Evolutionary conservation across 2,329 filamentous ascomycete species (phyloP).

Genomic region (Pseudogymnoascus sp.): DNA sequence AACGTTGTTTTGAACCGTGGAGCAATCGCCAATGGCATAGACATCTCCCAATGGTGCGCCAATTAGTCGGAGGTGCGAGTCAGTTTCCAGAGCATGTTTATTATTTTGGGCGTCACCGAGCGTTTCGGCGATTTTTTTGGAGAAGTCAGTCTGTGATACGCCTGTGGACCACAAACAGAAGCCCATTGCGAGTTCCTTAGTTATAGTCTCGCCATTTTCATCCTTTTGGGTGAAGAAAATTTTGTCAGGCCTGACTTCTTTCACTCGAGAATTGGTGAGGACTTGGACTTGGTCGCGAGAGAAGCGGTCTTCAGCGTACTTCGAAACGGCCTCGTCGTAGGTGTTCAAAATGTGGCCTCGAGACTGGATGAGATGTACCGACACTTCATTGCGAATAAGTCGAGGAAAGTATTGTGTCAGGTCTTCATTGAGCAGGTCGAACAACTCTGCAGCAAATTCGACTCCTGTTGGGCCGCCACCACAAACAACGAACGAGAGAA

Average conservation of each 20-base stretch:
- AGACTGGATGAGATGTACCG: constrained; percentile 93
- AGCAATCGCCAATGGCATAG: constrained; percentile 92
- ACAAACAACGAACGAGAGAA: constrained; percentile 92
- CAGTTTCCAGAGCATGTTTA: constrained; percentile 84
- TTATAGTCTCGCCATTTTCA: constrained; percentile 62
- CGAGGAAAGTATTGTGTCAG: constrained; percentile 74
- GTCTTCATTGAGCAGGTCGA: constrained; percentile 93
- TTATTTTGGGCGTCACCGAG: constrained; percentile 74
- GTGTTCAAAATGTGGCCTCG: constrained; percentile 94
- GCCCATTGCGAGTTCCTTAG: constrained; percentile 88
- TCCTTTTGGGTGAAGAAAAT: constrained; percentile 83
- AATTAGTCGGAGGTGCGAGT: constrained; percentile 80
- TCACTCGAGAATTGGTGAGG: constrained; percentile 84
- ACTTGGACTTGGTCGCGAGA: constrained; percentile 85
- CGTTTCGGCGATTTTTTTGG: constrained; percentile 65
- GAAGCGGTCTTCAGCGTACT: constrained; percentile 86
- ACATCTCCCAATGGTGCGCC: constrained; percentile 88
- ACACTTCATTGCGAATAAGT: constrained; percentile 92
- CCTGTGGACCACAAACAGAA: constrained; percentile 98
- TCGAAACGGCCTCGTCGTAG: constrained; percentile 88
- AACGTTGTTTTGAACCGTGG: constrained; percentile 95
- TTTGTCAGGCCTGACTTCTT: constrained; percentile 73
- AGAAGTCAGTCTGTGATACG: constrained; percentile 77
- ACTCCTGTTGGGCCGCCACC: constrained; percentile 94
- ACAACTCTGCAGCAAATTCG: constrained; percentile 94